These are phyloP conservation scores for Tolypocladium paradoxum DNA, from an alignment of 2,329 filamentous ascomycete species.

Conservation along the genomic window DNA sequence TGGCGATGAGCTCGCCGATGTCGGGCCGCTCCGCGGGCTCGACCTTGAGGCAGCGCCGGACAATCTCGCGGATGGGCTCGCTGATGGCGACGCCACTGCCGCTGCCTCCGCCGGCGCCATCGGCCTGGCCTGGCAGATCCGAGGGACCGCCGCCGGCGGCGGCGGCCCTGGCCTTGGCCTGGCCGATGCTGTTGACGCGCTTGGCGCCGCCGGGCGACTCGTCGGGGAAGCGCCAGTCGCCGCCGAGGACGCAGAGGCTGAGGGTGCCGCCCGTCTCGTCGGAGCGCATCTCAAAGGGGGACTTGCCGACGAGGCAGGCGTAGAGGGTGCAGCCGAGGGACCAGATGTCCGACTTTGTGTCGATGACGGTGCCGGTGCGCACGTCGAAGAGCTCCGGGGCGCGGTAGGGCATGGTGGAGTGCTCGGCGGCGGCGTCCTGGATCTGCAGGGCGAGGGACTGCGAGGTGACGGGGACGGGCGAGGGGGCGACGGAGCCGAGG, in stretches of 20 bases:
- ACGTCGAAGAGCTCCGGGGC: constrained; percentile 97
- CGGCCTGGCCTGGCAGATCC: background rate
- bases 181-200: constrained; percentile 30
- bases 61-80: constrained; percentile 75
- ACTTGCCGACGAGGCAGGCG: constrained; percentile 92
- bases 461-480: constrained; percentile 80
- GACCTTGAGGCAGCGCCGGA: constrained; percentile 74
- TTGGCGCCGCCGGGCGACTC: constrained; percentile 54
- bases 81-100: constrained; percentile 49
- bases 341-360: constrained; percentile 98
- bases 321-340: constrained; percentile 95
- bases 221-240: constrained; percentile 94
- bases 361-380: constrained; percentile 81
- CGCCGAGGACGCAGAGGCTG: constrained; percentile 83
- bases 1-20: constrained; percentile 68
- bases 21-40: constrained; percentile 83
- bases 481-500: constrained; percentile 79
- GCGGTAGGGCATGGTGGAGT: constrained; percentile 97
- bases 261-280: constrained; percentile 93
- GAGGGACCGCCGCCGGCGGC: constrained; percentile 13
- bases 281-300: constrained; percentile 87
- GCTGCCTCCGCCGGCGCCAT: constrained; percentile 7
- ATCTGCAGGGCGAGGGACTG: constrained; percentile 83
- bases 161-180: constrained; percentile 16
- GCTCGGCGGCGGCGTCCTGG: constrained; percentile 89